Conservation (phyloP, 2,329 filamentous ascomycete genomes). For the Colletotrichum cuscutae region DNA sequence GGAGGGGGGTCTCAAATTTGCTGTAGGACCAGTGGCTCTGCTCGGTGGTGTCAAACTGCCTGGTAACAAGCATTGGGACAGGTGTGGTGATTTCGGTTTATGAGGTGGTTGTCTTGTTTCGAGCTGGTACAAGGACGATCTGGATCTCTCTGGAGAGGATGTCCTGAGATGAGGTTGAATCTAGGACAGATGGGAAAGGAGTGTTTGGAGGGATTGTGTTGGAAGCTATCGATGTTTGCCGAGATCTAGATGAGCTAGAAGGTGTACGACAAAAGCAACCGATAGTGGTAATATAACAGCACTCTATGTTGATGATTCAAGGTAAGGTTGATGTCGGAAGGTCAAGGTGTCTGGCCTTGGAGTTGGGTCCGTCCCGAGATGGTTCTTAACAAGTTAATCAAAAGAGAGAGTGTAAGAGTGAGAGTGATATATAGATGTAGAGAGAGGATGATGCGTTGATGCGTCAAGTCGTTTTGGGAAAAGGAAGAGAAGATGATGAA, state of each 20-base stretch:
- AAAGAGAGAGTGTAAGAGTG: constrained; percentile 4
- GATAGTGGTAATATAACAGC: neutral
- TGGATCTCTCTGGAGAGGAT: constrained; percentile 7
- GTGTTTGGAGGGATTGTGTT: neutral
- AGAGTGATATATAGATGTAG: neutral
- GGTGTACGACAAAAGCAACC: neutral
- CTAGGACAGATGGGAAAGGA: constrained; percentile 5
- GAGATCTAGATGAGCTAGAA: neutral
- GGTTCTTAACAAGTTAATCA: constrained; percentile 24
- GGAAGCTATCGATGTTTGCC: neutral
- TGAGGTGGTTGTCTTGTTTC: constrained; percentile 29
- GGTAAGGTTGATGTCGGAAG: constrained; percentile 9
- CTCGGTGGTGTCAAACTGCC: constrained; percentile 62
- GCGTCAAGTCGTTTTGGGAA: constrained; percentile 36
- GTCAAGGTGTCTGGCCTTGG: constrained; percentile 18
- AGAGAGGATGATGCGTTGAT: constrained; percentile 23
- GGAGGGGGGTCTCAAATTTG: constrained; percentile 60
- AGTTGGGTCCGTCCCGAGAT: constrained; percentile 14
- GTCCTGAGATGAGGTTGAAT: constrained; percentile 14
- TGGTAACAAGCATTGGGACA: constrained; percentile 67
- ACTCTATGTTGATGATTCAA: constrained; percentile 18
- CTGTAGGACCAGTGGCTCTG: constrained; percentile 65
- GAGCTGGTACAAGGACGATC: constrained; percentile 14
- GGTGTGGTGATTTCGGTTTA: constrained; percentile 4
- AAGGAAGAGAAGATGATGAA: constrained; percentile 40